phyloP scores from a whole-genome alignment of 2,329 filamentous ascomycete genomes.

The Colletotrichum horii region DNA sequence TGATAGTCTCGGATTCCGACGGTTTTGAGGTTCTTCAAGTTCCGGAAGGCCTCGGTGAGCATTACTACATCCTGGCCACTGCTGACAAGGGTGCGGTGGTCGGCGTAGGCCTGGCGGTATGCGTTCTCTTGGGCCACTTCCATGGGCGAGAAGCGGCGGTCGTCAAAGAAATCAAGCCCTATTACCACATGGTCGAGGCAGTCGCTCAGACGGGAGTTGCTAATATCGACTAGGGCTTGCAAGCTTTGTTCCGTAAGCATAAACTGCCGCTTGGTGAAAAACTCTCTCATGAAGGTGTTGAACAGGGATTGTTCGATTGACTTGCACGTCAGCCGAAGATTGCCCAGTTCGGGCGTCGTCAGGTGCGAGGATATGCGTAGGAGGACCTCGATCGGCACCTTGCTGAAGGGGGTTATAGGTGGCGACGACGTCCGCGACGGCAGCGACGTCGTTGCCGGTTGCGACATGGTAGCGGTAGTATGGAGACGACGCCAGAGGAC shows the following conservation, averaged over 20 bases:
- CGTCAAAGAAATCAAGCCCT: slow-evolving; percentile 39
- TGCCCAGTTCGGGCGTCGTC: slow-evolving; percentile 58
- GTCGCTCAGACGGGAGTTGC: slow-evolving; percentile 46
- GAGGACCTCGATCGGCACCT: slow-evolving; percentile 65
- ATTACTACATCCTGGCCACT: slow-evolving; percentile 57
- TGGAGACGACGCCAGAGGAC: background rate
- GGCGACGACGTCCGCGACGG: background rate
- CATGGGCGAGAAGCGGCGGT: slow-evolving; percentile 1
- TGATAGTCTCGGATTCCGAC: slow-evolving; percentile 66
- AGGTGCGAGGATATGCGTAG: slow-evolving; percentile 58
- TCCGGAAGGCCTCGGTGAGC: slow-evolving; percentile 60
- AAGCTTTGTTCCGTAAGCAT: slow-evolving; percentile 65
- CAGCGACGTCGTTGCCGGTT: background rate
- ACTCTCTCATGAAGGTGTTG: slow-evolving; percentile 62
- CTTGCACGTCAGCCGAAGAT: slow-evolving; percentile 61
- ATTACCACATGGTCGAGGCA: slow-evolving; percentile 55
- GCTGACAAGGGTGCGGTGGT: slow-evolving; percentile 35
- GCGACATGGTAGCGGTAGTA: background rate
- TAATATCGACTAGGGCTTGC: slow-evolving; percentile 57
- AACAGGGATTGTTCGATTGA: slow-evolving; percentile 58
- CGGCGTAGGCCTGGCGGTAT: slow-evolving; percentile 24
- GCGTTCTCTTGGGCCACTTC: slow-evolving; percentile 11
- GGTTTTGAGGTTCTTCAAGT: slow-evolving; percentile 58
- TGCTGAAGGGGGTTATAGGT: slow-evolving; percentile 25
- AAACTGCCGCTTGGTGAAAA: slow-evolving; percentile 71